A percentile compares a stretch with the other conserved stretches of the same genome.
These are phyloP conservation scores for Apodospora peruviana DNA, from an alignment of 495 filamentous ascomycete species.

Conservation along the genomic window DNA sequence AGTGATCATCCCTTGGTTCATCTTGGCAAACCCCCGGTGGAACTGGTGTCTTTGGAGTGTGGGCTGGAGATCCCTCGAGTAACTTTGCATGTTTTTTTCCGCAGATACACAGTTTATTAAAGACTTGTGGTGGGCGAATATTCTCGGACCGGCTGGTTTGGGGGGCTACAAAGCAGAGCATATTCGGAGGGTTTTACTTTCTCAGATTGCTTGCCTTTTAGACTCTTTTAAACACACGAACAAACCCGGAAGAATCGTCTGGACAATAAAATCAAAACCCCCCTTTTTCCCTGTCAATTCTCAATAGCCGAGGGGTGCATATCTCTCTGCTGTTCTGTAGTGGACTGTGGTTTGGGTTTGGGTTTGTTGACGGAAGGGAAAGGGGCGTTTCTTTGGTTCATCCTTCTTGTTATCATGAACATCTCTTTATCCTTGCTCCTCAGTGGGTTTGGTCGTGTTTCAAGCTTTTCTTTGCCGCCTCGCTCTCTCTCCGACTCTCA, in stretches of 20 bases:
- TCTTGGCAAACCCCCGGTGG: conserved; percentile 34
- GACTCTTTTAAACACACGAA: conserved; percentile 45
- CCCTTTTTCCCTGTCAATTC: conserved; percentile 18
- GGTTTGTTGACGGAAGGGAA: too few relatives aligned
- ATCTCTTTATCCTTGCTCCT: too few relatives aligned
- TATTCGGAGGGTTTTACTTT: conserved; percentile 38
- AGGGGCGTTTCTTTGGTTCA: too few relatives aligned
- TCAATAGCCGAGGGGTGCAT: too few relatives aligned
- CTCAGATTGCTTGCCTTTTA: conserved; percentile 42
- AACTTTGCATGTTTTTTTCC: conserved; percentile 49
- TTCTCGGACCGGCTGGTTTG: conserved; percentile 28
- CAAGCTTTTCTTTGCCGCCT: too few relatives aligned
- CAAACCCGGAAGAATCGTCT: conserved; percentile 30
- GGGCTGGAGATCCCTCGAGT: conserved; percentile 43
- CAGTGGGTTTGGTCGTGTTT: too few relatives aligned
- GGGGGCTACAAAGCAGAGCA: conserved; percentile 33
- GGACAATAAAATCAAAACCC: conserved; percentile 36
- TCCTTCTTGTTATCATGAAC: too few relatives aligned
- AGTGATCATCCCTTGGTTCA: conserved; percentile 30
- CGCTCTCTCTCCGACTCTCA: too few relatives aligned
- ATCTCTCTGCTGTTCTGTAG: too few relatives aligned
- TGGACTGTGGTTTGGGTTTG: too few relatives aligned
- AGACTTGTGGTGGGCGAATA: conserved; percentile 31
- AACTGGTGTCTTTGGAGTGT: conserved; percentile 51
- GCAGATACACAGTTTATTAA: conserved; percentile 38